Evolutionary conservation across 2,329 filamentous ascomycete species (phyloP), one percentile per base, ranked within the genome.

Genomic region (Beauveria bassiana): DNA sequence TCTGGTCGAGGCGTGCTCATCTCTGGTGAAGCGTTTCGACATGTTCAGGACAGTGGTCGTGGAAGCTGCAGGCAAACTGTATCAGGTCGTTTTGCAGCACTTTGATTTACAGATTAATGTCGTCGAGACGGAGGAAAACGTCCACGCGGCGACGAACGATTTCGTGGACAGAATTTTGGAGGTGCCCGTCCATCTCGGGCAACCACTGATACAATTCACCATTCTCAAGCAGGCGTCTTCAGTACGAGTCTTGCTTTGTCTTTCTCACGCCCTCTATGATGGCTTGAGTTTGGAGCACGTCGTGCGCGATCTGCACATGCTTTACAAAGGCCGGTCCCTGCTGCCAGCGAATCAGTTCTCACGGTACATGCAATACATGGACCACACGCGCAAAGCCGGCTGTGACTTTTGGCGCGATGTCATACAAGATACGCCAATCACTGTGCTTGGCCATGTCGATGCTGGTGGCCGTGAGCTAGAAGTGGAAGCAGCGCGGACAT

Each of bases 1-100:
- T 20, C 24, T 57, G 24, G 3, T n/a, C 22, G 45, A 40, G 18
- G 47, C 47, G 24, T 50, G 47, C 26, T 7, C 22, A 12, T 58
- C 61, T 47, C 53, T 66, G 5, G 60, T 64, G 10, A 42, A 61
- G 34, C 22, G 56, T 26, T 64, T 62, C 22, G 65, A 64, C 46
- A 60, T 65, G n/a, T 61, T 66, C 50, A 52, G 65, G 16, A 59
- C 65, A 3, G 60, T 65, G 1, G 64, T 66, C 24, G 6, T 65
- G 7, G 9, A 28, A 4, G 49, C 8, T 20, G 43, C 34, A 3
- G 61, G 55, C 43, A 26, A 62, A 24, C 50, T 65, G 22, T 65
- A 64, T 40, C 56, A 62, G 43, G 50, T 22, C 10, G n/a, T 52
- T n/a, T 31, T 52, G 12, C 12, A 38, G 10, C 50, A 52, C 22